Base-by-base conservation (phyloP, 2,329 filamentous ascomycete species). In the Trichoderma citrinoviride region DNA sequence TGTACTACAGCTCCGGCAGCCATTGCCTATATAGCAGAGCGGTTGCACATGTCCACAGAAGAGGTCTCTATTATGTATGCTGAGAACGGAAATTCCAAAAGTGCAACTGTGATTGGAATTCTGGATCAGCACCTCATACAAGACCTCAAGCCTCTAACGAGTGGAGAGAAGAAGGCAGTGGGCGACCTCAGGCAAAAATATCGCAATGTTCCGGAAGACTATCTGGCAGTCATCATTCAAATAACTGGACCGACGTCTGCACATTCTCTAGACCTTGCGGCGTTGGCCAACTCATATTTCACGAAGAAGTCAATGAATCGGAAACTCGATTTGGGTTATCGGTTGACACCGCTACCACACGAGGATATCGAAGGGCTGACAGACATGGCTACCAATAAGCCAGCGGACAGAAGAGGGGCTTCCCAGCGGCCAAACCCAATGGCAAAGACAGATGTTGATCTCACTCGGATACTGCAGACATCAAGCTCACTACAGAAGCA, bases 11-110 rank as follows among this genome's bases (percentile, higher is more conserved):
- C 72, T 3, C 72, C 75, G 61, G 77, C 79, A 40, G 77, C 81
- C 33, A 78, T 83, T 37, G 69, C 74, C 5, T 81, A 78, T 67
- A 71, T 84, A 27, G 78, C 80, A 17, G 77, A 82, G 50, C 75
- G 77, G 49, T 75, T 83, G 10, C 74, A 77, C 50, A 70, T 81
- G 37, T 74, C 78, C 0, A 75, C 75, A 25, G 76, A 76, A 3
- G 77, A 81, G 29, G 78, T 82, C 5, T 75, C 74, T 2, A 71
- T 71, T 10, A 76, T 79, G 17, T 84, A 81, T 66, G 70, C 74
- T 25, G 74, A 75, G 7, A 76, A 76, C 33, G 70, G 73, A 25
- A 74, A 71, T 49, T 82, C 80, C 0, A 74, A 74, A 40, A 78
- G 78, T 17, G 75, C 74, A 7, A 75, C 82, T 1, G 76, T 80